phyloP scores from a whole-genome alignment of 2,329 filamentous ascomycete genomes.

The Coleophoma crateriformis region DNA sequence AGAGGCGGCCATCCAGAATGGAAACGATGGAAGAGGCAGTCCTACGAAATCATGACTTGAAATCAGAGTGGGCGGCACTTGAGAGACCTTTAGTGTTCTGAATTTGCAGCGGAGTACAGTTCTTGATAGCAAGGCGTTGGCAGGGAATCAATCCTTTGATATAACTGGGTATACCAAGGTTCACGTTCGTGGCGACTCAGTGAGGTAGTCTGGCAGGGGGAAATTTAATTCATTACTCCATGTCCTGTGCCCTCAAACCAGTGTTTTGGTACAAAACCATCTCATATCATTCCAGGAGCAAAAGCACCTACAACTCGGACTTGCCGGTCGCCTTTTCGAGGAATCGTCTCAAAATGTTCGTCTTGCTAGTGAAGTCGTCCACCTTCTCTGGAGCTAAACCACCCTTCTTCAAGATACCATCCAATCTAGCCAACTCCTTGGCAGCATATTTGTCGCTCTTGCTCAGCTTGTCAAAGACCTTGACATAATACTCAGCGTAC shows the following conservation, averaged over 20 bases:
- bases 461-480: conserved; percentile 79
- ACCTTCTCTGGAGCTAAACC: conserved; percentile 79
- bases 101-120: background rate
- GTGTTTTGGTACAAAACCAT: no score
- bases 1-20: conserved; percentile 31
- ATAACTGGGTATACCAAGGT: background rate
- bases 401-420: conserved; percentile 79
- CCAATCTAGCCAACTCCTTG: conserved; percentile 80
- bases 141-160: background rate
- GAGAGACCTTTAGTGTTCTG: no score
- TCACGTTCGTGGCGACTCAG: no score
- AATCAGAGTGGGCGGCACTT: background rate
- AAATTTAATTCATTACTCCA: no score
- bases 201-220: no score
- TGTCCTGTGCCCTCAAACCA: no score
- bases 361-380: conserved; percentile 80
- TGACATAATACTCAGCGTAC: conserved; percentile 91
- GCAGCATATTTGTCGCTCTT: conserved; percentile 71
- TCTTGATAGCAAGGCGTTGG: background rate
- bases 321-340: conserved; percentile 57
- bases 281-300: no score
- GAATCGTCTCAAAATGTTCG: conserved; percentile 83
- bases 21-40: conserved; percentile 15
- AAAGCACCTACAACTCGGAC: conserved; percentile 37
- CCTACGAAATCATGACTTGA: conserved; percentile 14